Base-by-base conservation (phyloP, 805 yeast species). In the Suhomyces vadensis region DNA sequence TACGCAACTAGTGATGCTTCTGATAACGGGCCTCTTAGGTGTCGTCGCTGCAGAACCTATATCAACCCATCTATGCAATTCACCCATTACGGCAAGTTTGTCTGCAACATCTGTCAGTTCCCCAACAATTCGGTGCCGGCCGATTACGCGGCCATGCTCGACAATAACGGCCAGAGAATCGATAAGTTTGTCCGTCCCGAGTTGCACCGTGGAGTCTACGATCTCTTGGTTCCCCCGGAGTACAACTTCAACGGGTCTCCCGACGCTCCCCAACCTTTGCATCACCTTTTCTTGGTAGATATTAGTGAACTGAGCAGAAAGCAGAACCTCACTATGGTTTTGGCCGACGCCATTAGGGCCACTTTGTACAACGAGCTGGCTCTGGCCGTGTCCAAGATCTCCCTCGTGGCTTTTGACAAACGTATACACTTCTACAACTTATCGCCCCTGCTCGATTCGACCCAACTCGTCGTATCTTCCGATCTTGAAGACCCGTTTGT, bases 21-120 rank as follows among this genome's bases (percentile, higher is more conserved):
- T 35, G 74, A 67, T 40, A 55, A 60, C 19, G 88, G 89, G 0
- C 95, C 96, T 0, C 83, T 95, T 25, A 78, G 99, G 53, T 94
- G 99, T 66, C 78, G 81, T 52, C 83, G 98, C 49, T 94, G 99
- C 67, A 79, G 97, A 44, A 80, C 96, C 1, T 94, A 90, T 63
- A 74, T 90, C 49, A 94, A 92, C 60, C 95, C 97, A 3, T 78
- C 82, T 14, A 85, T 87, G 82, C 82, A 78, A 48, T 82, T 80
- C 52, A 74, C 79, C 5, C 76, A 75, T 43, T 82, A 83, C 21
- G 78, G 82, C 35, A 71, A 67, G 45, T 86, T 88, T 64, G 73
- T 79, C 9, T 94, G 99, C 72, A 92, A 92, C 64, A 78, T 94
- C 57, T 94, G 99, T 67, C 82, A 81, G 49, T 86, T 85, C 53